Evolutionary conservation across 83 land plant species (phyloP), one percentile per base, ranked within the genome.

Genomic region (Larix sibirica): DNA sequence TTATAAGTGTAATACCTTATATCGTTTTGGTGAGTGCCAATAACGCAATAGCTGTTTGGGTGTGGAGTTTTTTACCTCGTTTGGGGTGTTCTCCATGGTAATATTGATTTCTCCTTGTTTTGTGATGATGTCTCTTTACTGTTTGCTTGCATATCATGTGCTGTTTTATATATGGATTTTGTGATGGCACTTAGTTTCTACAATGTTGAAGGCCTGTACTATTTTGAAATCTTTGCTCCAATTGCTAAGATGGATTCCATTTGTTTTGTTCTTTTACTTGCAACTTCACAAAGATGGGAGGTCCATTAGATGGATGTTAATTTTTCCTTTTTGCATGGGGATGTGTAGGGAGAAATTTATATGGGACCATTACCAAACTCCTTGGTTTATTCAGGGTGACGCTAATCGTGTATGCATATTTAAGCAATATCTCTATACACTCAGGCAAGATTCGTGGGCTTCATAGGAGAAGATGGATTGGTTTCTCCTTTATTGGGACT

Each of bases 311-410:
- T 82, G 26, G 12, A 73, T 2, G 47, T 38, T 3, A 70, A 10
- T 14, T 28, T 40, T 73, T n/a, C 50, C 4, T 82, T 82, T 13
- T 58, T 59, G 3, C 42, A 59, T 70, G 83, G 83, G 23, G 60
- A 18, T 73, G 1, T 82, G 36, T 13, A 58, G 6, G 79, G 28
- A 71, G 65, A 82, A 26, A 23, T 63, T n/a, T 63, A 66, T 31
- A 28, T 66, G 69, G 14, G 28, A 6, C 1, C 47, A 4, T 42
- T 0, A 0, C 0, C 69, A 28, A 26, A 5, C 66, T 63, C 66
- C n/a, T 63, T 24, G 66, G 66, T 66, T 66, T 8, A 4, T 66
- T 26, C 0, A 10, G 12, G 14, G 3, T 26, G 28, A 64, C 31
- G 23, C 67, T 23, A 21, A 23, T 21, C 67, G 23, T 64, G 28